A percentile compares a stretch with the other conserved stretches of the same genome.
Evolutionary conservation across 768 basidiomycete species (phyloP).

Genomic region (Psilocybe cyanescens): DNA sequence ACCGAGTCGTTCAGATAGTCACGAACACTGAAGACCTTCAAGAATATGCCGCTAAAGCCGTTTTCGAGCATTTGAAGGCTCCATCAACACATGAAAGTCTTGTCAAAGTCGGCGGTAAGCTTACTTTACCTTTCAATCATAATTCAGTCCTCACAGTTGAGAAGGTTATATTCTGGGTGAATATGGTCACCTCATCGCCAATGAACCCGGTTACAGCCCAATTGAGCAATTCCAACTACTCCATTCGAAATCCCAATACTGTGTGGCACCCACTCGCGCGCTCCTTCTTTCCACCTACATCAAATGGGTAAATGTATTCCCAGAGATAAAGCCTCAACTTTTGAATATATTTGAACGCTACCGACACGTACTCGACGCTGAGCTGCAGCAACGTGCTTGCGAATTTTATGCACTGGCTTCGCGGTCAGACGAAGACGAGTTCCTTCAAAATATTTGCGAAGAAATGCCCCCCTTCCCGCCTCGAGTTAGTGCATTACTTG

Average conservation of each 20-base stretch:
- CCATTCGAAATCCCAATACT: slow-evolving; percentile 95
- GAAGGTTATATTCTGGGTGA: slow-evolving; percentile 95
- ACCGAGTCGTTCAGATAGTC: slow-evolving; percentile 97
- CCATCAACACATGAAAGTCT: slow-evolving; percentile 91
- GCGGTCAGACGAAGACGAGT: slow-evolving; percentile 86
- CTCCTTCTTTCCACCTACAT: slow-evolving; percentile 96
- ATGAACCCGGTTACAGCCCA: slow-evolving; percentile 92
- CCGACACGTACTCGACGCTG: slow-evolving; percentile 95
- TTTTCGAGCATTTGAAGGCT: slow-evolving; percentile 86
- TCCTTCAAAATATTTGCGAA: slow-evolving; percentile 93
- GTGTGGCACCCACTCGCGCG: slow-evolving; percentile 88
- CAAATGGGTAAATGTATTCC: slow-evolving; percentile 99
- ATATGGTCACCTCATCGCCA: slow-evolving; percentile 97
- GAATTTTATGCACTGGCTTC: slow-evolving; percentile 92
- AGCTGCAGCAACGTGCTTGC: slow-evolving; percentile 97
- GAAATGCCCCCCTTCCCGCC: slow-evolving; percentile 99
- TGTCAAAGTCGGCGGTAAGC: slow-evolving; percentile 92
- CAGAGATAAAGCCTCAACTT: slow-evolving; percentile 95
- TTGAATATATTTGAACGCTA: slow-evolving; percentile 96
- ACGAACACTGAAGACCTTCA: slow-evolving; percentile 99
- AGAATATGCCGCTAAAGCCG: slow-evolving; percentile 91
- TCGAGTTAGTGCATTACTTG: slow-evolving; percentile 87
- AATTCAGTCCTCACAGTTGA: slow-evolving; percentile 6
- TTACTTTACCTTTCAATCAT: neutral
- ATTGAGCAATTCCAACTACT: slow-evolving; percentile 92